These are phyloP conservation scores for Russula abietina DNA, from an alignment of 768 basidiomycete genomes.

Conservation along the genomic window DNA sequence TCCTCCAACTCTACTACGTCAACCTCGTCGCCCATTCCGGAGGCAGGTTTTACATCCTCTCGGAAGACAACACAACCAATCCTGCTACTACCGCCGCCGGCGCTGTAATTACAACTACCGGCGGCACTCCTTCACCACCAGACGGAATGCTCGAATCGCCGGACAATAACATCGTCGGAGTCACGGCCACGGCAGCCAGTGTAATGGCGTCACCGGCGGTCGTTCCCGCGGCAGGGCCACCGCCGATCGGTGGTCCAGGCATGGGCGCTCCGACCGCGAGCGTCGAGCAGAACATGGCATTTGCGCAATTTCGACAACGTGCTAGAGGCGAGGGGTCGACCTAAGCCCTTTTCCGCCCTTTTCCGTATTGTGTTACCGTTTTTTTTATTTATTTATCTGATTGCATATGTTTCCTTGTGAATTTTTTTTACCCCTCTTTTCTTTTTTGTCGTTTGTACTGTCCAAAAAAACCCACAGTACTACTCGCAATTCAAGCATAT, in stretches of 20 bases:
- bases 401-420: too few species aligned
- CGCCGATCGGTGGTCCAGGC: constrained; percentile 33
- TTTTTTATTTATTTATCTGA: too few species aligned
- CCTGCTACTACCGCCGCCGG: constrained; percentile 29
- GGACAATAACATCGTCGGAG: constrained; percentile 34
- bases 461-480: too few species aligned
- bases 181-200: constrained; percentile 20
- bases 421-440: too few species aligned
- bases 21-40: constrained; percentile 82
- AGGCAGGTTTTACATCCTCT: constrained; percentile 46
- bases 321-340: not conserved
- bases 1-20: constrained; percentile 90
- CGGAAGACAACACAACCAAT: constrained; percentile 36
- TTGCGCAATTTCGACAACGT: constrained; percentile 47
- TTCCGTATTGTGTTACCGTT: too few species aligned
- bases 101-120: not conserved
- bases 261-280: constrained; percentile 50
- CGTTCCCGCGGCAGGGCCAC: constrained; percentile 34
- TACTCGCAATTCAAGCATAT: too few species aligned
- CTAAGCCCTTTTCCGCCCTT: too few species aligned
- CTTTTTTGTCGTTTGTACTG: too few species aligned
- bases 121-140: constrained; percentile 24
- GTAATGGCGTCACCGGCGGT: constrained; percentile 35
- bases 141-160: constrained; percentile 36
- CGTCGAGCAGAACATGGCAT: constrained; percentile 81